Conservation (phyloP, 805 yeast genomes). For the Lipomyces spencermartinsiae region DNA sequence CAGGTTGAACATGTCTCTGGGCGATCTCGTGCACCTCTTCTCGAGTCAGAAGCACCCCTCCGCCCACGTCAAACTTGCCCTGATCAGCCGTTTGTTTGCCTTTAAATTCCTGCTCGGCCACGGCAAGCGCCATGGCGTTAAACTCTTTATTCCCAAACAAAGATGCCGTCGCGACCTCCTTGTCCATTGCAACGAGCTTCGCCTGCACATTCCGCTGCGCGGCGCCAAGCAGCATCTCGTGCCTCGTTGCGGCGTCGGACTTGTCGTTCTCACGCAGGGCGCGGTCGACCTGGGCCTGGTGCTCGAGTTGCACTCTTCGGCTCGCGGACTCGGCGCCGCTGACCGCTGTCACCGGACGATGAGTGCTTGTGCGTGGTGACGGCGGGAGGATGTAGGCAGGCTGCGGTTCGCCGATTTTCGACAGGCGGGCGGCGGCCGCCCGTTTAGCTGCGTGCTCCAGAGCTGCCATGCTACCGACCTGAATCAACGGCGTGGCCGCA, state of each 20-base stretch:
- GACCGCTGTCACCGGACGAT: constrained; percentile 33
- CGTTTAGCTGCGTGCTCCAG: constrained; percentile 30
- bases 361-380: constrained; percentile 25
- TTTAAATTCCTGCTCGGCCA: constrained; percentile 72
- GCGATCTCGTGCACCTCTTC: constrained; percentile 84
- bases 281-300: constrained; percentile 18
- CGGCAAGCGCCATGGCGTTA: constrained; percentile 74
- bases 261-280: constrained; percentile 8
- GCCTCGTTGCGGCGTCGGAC: constrained; percentile 20
- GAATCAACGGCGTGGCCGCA: not conserved
- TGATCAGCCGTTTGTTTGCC: constrained; percentile 57
- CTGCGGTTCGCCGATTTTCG: constrained; percentile 29
- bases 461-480: constrained; percentile 1
- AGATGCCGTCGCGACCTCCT: constrained; percentile 51
- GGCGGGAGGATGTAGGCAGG: constrained; percentile 19
- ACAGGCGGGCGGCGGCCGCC: constrained; percentile 26
- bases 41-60: constrained; percentile 79
- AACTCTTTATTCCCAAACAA: constrained; percentile 56
- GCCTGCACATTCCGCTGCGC: constrained; percentile 60
- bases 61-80: constrained; percentile 77
- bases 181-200: constrained; percentile 51
- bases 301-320: constrained; percentile 29
- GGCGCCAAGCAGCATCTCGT: constrained; percentile 54
- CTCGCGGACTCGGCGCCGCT: constrained; percentile 39
- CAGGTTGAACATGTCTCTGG: constrained; percentile 78